Base-by-base conservation (phyloP, 352 stramenopile genomes). In the Pythium rhizo-oryzae region DNA sequence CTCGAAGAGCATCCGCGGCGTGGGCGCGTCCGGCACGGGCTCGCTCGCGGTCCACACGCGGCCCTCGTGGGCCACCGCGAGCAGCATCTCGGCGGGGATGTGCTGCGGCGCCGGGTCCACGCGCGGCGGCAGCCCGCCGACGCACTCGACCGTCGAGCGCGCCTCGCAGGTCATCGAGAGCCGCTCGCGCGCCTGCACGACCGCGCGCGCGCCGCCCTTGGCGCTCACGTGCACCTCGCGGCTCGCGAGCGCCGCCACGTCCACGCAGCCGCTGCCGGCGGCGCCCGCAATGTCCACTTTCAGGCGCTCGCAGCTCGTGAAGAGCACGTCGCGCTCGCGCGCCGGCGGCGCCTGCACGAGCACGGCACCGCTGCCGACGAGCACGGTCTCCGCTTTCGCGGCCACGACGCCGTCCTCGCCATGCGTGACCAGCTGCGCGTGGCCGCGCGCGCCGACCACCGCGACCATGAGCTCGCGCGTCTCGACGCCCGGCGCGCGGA, bases 401-500 rank as follows among this genome's bases (percentile, higher is more conserved):
- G 21, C 33, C 52, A 18, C 52, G 18, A 59, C 28, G 52, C 28
- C 30, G 30, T 18, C 30, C 1, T 23, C 9, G n/a, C n/a, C 23
- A 6, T 30, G 15, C 15, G 52, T 30, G 8, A 46, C 3, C 13
- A 59, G 19, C 33, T 59, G 52, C 30, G 19, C 52, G 30, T 44
- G 15, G 52, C 28, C 52, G 12, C 30, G 28, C 16, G 8, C 30
- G 52, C 52, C 52, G n/a, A 59, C 52, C 18, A 59, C 33, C 30
- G 33, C 13, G n/a, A 46, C 9, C 28, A 28, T 8, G 16, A 59
- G 52, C 52, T 44, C 52, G 18, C 33, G 52, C 15, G 30, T 46
- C 28, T 59, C 52, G 52, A 59, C 33, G 30, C 52, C 18, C 30
- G 30, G 52, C 28, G 52, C 52, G 30, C 16, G 18, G 52, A 59